A percentile compares a stretch with the other conserved stretches of the same genome.
Evolutionary conservation across 306 rosid species (phyloP).

Genomic region (Hylodesmum podocarpum): DNA sequence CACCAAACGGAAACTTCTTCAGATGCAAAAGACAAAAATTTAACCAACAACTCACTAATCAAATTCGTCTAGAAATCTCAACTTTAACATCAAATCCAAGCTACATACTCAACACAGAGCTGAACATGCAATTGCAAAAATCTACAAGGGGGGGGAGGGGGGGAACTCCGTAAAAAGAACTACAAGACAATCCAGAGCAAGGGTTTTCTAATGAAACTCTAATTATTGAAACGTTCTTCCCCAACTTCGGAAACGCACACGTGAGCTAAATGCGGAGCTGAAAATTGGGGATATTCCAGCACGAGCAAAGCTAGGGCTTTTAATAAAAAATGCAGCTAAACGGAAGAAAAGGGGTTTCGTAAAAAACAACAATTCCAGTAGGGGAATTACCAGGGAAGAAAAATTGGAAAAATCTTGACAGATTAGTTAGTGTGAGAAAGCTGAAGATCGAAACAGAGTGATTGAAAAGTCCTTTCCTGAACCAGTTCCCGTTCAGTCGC

Average conservation of each 20-base stretch:
- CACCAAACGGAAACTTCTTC: constrained; percentile 11
- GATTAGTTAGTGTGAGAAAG: constrained; percentile 22
- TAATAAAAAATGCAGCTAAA: constrained; percentile 33
- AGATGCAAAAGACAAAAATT: constrained; percentile 5
- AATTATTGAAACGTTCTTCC: constrained; percentile 8
- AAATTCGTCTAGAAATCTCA: constrained; percentile 30
- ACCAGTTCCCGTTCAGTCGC: no score
- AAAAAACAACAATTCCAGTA: no score
- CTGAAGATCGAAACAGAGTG: constrained; percentile 15
- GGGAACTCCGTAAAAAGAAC: constrained; percentile 23
- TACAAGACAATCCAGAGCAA: constrained; percentile 46
- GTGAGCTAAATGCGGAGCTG: constrained; percentile 30
- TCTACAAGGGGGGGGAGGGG: no score
- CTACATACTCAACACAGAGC: constrained; percentile 20
- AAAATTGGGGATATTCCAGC: constrained; percentile 34
- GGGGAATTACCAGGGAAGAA: constrained; percentile 18
- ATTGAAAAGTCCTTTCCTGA: no score
- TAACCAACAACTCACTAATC: constrained; percentile 30
- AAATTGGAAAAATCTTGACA: constrained; percentile 28
- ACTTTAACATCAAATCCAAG: constrained; percentile 33
- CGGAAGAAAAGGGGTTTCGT: neutral
- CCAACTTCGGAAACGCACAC: constrained; percentile 19
- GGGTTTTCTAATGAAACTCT: constrained; percentile 56
- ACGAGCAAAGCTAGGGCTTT: constrained; percentile 58
- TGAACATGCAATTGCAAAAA: constrained; percentile 14